Evolutionary conservation across 768 basidiomycete genomes (phyloP).

Genomic region (Collybia nuda): DNA sequence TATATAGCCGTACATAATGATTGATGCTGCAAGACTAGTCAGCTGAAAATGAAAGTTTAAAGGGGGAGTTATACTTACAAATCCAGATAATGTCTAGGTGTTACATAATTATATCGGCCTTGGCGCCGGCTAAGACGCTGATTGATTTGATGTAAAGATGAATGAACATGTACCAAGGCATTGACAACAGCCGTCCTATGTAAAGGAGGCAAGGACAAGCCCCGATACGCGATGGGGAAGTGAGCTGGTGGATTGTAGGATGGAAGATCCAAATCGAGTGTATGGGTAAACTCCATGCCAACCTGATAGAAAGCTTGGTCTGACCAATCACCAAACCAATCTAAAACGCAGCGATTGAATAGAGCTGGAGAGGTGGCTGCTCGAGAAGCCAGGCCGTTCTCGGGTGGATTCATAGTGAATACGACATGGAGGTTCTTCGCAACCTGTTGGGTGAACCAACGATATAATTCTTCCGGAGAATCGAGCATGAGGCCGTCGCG

Average conservation of each 20-base stretch:
- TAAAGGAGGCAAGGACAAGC: constrained; percentile 79
- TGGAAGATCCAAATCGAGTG: constrained; percentile 87
- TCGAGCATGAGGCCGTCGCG: constrained; percentile 98
- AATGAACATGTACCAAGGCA: constrained; percentile 89
- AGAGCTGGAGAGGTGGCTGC: constrained; percentile 97
- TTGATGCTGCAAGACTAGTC: constrained; percentile 68
- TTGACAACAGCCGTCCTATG: constrained; percentile 93
- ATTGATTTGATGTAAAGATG: constrained; percentile 87
- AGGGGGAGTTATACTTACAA: constrained; percentile 65
- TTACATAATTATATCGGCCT: constrained; percentile 96
- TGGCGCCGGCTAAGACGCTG: constrained; percentile 85
- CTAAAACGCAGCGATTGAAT: constrained; percentile 98
- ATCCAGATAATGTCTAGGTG: constrained; percentile 96
- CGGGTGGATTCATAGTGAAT: constrained; percentile 99
- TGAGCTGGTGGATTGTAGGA: constrained; percentile 75
- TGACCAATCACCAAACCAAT: constrained; percentile 99
- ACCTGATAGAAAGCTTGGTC: constrained; percentile 99
- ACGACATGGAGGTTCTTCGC: constrained; percentile 98
- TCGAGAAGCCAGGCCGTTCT: constrained; percentile 91
- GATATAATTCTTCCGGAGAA: constrained; percentile 95
- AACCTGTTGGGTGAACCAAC: constrained; percentile 99
- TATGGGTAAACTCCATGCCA: constrained; percentile 93
- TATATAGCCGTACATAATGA: constrained; percentile 93
- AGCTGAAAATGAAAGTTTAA: constrained; percentile 6
- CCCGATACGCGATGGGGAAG: constrained; percentile 90